Evolutionary conservation across 305 asterid species (phyloP), one percentile per base, ranked within the genome.

Genomic region (Caryopteris hybrid): DNA sequence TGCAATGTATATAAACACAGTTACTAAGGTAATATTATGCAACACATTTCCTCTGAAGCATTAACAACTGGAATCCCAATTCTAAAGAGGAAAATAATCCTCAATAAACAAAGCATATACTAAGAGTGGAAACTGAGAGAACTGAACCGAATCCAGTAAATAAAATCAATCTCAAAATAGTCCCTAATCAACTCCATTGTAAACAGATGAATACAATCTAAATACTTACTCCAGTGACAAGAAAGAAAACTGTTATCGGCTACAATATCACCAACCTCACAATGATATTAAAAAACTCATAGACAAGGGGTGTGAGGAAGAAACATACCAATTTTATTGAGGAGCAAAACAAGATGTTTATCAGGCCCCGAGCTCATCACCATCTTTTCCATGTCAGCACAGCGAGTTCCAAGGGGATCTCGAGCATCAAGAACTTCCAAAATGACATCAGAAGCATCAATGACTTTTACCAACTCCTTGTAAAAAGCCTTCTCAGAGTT

Each of bases 351-450:
- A 33, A 93, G 87, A 78, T 73, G 92, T 64, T 93, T 93, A 67
- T 85, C 95, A 1, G 84, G 79, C 52, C 97, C 97, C 0, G 95
- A 64, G 68, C 64, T 86, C 86, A 76, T 70, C 63, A 94, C 96
- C 96, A 91, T 87, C 73, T 81, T 91, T 81, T 94, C 97, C 99
- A 89, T 94, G 80, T 94, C 97, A 25, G 66, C 75, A 57, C 93
- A 94, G 17, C 98, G 97, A 7, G 96, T 91, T 54, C 98, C 98
- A 31, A 94, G 75, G n/a, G 99, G 99, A 73, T 91, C 99, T 51
- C 98, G 88, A 66, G 99, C 98, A 83, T 94, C 99, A 78, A 94
- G 96, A 72, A 94, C 98, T 79, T 94, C 98, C 78, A 94, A 59
- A 67, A 94, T 89, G 55, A 94, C 98, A 83, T 94, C 98, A 50